Percentiles rank a stretch among this genome's conserved stretches.
Conservation (phyloP, 345 rosid genomes). For the Cochlearia excelsa region DNA sequence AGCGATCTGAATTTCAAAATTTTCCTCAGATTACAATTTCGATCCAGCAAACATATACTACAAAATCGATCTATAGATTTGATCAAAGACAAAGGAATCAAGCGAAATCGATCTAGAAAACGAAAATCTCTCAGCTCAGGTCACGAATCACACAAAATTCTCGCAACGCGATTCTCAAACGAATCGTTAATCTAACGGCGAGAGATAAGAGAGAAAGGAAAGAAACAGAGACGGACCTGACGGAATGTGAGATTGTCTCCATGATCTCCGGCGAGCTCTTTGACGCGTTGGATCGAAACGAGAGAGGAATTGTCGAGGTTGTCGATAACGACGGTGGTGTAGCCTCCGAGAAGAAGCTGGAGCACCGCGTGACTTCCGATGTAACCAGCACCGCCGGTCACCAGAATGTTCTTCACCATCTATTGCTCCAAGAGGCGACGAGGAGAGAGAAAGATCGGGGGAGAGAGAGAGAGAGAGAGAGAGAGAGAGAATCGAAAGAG, state of each 20-base stretch:
- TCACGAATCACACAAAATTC: neutral
- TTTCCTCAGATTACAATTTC: constrained; percentile 17
- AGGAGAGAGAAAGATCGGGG: constrained; percentile 13
- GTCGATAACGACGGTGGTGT: constrained; percentile 67
- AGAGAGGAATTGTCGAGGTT: constrained; percentile 78
- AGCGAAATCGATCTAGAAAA: constrained; percentile 14
- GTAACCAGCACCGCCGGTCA: constrained; percentile 98
- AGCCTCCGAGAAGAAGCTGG: constrained; percentile 74
- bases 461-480: neutral
- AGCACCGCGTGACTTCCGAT: constrained; percentile 97
- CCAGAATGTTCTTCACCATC: constrained; percentile 55
- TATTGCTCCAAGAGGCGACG: constrained; percentile 18
- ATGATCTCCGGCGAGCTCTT: constrained; percentile 59
- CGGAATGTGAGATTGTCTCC: constrained; percentile 57
- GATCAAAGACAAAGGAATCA: neutral
- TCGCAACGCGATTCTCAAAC: neutral
- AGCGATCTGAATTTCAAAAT: constrained; percentile 18
- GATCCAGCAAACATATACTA: constrained; percentile 10
- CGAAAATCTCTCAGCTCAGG: constrained; percentile 1
- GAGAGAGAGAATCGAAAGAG: constrained; percentile 18
- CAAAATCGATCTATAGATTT: too few relatives aligned
- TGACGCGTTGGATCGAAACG: constrained; percentile 58
- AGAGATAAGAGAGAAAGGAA: neutral
- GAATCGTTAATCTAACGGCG: neutral
- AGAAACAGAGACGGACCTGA: constrained; percentile 49